Evolutionary conservation across 495 filamentous ascomycete species (phyloP).

Genomic region (Penicillium fimorum): DNA sequence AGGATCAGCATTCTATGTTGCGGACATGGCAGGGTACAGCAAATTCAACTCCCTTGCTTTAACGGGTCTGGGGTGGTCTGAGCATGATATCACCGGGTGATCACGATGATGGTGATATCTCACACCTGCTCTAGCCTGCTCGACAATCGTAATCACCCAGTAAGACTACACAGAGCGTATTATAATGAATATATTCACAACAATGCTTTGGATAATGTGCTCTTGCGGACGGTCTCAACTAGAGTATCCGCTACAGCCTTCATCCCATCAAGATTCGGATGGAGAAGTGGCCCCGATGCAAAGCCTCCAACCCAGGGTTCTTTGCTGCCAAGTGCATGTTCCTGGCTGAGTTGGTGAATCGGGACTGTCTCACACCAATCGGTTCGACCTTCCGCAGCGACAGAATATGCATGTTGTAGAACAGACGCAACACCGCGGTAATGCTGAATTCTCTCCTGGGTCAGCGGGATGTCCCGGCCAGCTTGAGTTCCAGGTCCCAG

Average conservation of each 20-base stretch:
- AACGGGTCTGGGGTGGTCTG: constrained; percentile 4
- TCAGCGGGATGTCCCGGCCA: constrained; percentile 32
- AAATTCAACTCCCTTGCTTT: constrained; percentile 29
- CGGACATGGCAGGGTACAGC: constrained; percentile 25
- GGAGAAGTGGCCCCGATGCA: constrained; percentile 26
- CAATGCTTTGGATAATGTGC: neutral
- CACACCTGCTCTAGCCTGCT: neutral
- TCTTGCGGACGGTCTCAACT: neutral
- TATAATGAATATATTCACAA: neutral
- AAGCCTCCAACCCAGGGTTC: constrained; percentile 42
- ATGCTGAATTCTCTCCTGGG: constrained; percentile 33
- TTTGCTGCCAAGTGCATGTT: constrained; percentile 35
- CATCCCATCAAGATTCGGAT: constrained; percentile 37
- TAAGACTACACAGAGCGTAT: neutral
- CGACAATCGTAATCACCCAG: neutral
- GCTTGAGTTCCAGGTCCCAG: constrained; percentile 36
- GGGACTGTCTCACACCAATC: constrained; percentile 33
- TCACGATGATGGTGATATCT: neutral
- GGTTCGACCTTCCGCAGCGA: constrained; percentile 22
- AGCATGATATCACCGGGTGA: neutral
- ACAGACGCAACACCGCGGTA: constrained; percentile 27
- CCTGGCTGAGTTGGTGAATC: constrained; percentile 26
- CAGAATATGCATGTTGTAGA: constrained; percentile 30
- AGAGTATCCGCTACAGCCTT: constrained; percentile 33
- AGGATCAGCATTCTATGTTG: constrained; percentile 11